phyloP scores from a whole-genome alignment of 2,329 filamentous ascomycete genomes.

The Tolypocladium album region DNA sequence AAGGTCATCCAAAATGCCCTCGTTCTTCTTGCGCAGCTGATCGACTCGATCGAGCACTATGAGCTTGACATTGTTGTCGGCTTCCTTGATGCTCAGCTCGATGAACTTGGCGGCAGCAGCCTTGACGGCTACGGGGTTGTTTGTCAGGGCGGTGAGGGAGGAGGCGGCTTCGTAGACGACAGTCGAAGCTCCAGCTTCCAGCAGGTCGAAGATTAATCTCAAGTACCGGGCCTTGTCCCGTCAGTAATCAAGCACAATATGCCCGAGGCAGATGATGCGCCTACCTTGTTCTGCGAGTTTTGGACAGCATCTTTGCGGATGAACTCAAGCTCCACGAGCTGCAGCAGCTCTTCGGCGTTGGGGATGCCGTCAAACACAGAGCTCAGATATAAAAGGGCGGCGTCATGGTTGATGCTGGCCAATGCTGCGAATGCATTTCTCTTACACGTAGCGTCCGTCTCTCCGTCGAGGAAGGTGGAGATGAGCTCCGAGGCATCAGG shows the following conservation, averaged over 20 bases:
- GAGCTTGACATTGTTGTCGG: constrained; percentile 98
- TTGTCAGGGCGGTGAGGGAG: constrained; percentile 85
- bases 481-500: constrained; percentile 93
- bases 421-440: constrained; percentile 93
- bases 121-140: constrained; percentile 95
- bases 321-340: constrained; percentile 91
- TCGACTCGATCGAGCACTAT: constrained; percentile 95
- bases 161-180: constrained; percentile 97
- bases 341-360: constrained; percentile 86
- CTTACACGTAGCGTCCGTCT: constrained; percentile 94
- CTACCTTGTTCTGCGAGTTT: constrained; percentile 86
- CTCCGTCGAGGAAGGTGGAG: constrained; percentile 75
- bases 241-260: constrained; percentile 14
- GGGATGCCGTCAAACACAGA: constrained; percentile 86
- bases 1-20: constrained; percentile 83
- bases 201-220: constrained; percentile 87
- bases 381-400: constrained; percentile 79
- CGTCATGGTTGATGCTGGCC: constrained; percentile 84
- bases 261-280: constrained; percentile 9
- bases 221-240: constrained; percentile 66
- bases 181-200: constrained; percentile 86
- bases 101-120: constrained; percentile 94
- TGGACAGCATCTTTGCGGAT: constrained; percentile 95
- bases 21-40: constrained; percentile 74
- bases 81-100: constrained; percentile 92